Evolutionary conservation across 495 filamentous ascomycete genomes (phyloP), one percentile per base, ranked within the genome.

Genomic region (Xylaria bambusicola): DNA sequence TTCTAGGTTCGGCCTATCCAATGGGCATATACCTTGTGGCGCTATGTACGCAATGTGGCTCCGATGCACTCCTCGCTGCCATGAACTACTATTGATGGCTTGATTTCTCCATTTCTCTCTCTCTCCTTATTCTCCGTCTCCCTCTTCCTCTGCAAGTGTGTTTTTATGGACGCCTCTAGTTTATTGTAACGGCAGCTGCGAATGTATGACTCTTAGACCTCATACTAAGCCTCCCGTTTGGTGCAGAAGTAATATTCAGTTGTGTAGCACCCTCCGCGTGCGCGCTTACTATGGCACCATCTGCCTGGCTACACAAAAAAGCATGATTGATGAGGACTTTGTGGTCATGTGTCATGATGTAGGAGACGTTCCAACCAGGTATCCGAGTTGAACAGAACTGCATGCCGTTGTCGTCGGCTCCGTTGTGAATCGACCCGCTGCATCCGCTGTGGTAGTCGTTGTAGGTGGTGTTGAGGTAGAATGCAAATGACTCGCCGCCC

Each of bases 381-480:
- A 60, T 50, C 0, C 49, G 38, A 9, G 57, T 47, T 3, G 49
- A 60, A 17, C 57, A 60, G 48, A 48, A 60, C 12, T 60, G 27
- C 20, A 60, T 12, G 20, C 57, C 57, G 31, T 53, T 60, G 41
- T 60, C 57, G n/a, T 26, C 26, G 20, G 57, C 57, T 2, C 36
- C 49, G 1, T 60, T 52, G 6, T 7, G 6, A 3, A 60, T 36
- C 1, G 57, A 60, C 26, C 57, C 57, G 29, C 57, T 60, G 49
- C 57, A 60, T 13, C 57, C 57, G 40, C 48, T 60, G 18, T 35
- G 48, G 29, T 60, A 60, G 41, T 53, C 57, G 12, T 52, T 23
- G 49, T 52, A 60, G 18, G 38, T 53, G 29, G 48, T 60, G 41
- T 51, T 60, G 27, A 60, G 57, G 49, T 60, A 60, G 40, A 60